Evolutionary conservation across 352 stramenopile genomes (phyloP), one percentile per base, ranked within the genome.

Genomic region (Elongisporangium prolatum): DNA sequence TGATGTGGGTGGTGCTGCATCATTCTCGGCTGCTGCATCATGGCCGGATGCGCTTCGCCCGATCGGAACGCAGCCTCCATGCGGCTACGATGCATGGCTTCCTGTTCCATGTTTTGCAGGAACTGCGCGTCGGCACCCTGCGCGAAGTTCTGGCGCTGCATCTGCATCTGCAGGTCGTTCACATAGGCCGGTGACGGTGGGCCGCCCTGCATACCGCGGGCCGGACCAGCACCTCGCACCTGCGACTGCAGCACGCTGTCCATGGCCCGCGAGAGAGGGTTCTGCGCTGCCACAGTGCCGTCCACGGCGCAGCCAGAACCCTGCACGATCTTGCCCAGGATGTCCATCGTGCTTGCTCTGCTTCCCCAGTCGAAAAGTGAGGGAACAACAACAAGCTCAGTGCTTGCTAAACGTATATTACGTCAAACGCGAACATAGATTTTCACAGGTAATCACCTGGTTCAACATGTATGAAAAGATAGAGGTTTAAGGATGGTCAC

Each of bases 261-360:
- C 38, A 95, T 71, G 20, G 84, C 83, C 60, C 83, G 80, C 20
- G 86, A 90, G 40, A 95, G 80, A 50, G 86, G 81, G 67, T 95
- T 95, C 69, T 92, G 77, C 51, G 84, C 74, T n/a, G 84, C 76
- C 44, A 93, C 83, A 2, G 86, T 93, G 67, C 86, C 86, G 60
- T 95, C 86, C 22, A 88, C 84, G 52, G 72, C 70, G 67, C 86
- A 95, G 21, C 86, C 86, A n/a, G 71, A 75, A 53, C 83, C 83
- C 60, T 90, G 79, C 59, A 92, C 79, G 65, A 94, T 84, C 71
- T 94, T 94, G 52, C 82, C 76, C 21, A 94, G 62, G 21, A 94
- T 69, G 67, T 94, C 85, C 85, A 94, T 94, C 40, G 21, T 66
- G 47, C 48, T 54, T 52, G 7, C 21, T 57, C 22, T 52, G 34